Percentiles rank a stretch among this genome's conserved stretches.
Evolutionary conservation across 2,329 filamentous ascomycete species (phyloP).

Genomic region (Alternaria ventricosa): DNA sequence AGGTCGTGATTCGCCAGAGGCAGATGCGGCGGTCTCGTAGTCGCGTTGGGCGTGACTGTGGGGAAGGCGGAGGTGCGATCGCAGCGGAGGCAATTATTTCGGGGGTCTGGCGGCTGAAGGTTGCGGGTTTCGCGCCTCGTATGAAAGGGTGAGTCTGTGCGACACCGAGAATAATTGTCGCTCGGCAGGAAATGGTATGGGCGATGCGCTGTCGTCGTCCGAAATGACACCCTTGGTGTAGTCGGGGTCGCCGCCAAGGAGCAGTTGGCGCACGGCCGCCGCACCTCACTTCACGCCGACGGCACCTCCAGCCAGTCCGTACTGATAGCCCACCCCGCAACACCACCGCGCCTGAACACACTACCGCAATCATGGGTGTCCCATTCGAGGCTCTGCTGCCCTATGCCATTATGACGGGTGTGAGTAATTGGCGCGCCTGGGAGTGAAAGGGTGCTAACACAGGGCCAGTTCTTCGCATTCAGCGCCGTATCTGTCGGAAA

Average conservation of each 20-base stretch:
- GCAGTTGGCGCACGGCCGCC: slow-evolving; percentile 14
- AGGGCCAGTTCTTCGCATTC: slow-evolving; percentile 65
- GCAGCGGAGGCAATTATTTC: slow-evolving; percentile 32
- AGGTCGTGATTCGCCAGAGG: slow-evolving; percentile 1
- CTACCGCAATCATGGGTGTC: slow-evolving; percentile 63
- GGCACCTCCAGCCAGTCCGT: slow-evolving; percentile 21
- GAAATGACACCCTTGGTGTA: slow-evolving; percentile 37
- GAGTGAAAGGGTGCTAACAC: slow-evolving; percentile 23
- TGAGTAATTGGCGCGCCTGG: slow-evolving; percentile 50
- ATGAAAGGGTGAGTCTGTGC: slow-evolving; percentile 34
- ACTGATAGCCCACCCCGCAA: slow-evolving; percentile 25
- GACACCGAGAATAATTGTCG: slow-evolving; percentile 43
- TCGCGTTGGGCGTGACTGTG: slow-evolving; percentile 35
- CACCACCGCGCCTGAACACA: slow-evolving; percentile 28
- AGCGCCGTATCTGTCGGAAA: slow-evolving; percentile 64
- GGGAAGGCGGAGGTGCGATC: slow-evolving; percentile 29
- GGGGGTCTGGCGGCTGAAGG: slow-evolving; percentile 20
- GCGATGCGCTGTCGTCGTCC: slow-evolving; percentile 33
- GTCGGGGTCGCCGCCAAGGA: slow-evolving; percentile 23
- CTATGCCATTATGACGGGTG: slow-evolving; percentile 67
- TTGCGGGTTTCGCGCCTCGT: slow-evolving; percentile 42
- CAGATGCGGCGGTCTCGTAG: slow-evolving; percentile 28
- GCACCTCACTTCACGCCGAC: slow-evolving; percentile 21
- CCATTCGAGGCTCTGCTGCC: slow-evolving; percentile 71
- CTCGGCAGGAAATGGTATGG: slow-evolving; percentile 34